Evolutionary conservation across 2,329 filamentous ascomycete species (phyloP), one percentile per base, ranked within the genome.

Genomic region (Fusarium chlamydosporum): DNA sequence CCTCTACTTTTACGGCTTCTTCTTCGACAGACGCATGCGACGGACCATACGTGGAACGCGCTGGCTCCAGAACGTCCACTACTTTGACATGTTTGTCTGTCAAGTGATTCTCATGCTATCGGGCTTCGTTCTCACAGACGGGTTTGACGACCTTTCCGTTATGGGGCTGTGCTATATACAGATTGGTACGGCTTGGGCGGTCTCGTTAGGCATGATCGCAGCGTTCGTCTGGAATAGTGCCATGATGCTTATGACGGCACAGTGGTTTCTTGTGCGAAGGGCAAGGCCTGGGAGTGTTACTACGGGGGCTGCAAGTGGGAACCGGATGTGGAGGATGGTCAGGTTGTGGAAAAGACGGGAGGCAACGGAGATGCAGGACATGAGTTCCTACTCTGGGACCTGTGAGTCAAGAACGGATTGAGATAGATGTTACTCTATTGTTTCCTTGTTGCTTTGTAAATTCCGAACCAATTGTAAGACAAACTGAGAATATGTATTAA

Each of bases 101-200:
- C 59, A 62, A 27, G 59, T 62, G 2, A 62, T 62, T 1, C 57
- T 62, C 10, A 47, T 62, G 59, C 12, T 62, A n/a, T 62, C 59
- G 0, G 59, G 59, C 2, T 62, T 62, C 5, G 59, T n/a, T 2
- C 23, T 62, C 3, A 62, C 59, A 4, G 40, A 62, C 1, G 59
- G 59, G 0, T 62, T 62, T 3, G 40, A 62, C 12, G 59, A 62
- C 6, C 23, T 62, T 0, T 62, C 59, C 0, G 11, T 62, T 1
- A 62, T 62, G 59, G 59, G 59, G 1, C 29, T 62, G 0, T 62
- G 59, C 29, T 62, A 62, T 9, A 62, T 62, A 33, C 47, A 62
- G 23, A 62, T 62, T 27, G 55, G 47, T 4, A 53, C 59, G 6
- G 47, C 47, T 0, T 62, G 59, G 59, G 40, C 57, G 2, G 59